Conservation (phyloP, 768 basidiomycete species). For the Hortiboletus campestris region DNA sequence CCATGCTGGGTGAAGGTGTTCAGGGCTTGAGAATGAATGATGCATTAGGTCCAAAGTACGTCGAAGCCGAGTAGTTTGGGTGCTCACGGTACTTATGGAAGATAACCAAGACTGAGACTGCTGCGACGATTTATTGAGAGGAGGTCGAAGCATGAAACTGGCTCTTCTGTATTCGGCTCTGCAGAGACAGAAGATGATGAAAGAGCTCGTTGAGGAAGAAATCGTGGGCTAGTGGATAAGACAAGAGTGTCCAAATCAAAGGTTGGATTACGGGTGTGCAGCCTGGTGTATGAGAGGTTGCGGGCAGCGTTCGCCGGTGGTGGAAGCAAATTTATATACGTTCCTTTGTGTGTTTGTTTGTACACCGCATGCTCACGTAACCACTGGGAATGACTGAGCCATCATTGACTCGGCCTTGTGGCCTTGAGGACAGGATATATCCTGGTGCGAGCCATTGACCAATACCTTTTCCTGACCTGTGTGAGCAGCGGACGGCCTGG, state of each 20-base stretch:
- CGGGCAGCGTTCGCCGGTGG: neutral
- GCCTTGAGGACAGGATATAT: slow-evolving; percentile 45
- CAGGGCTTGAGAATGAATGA: slow-evolving; percentile 46
- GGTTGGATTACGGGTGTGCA: slow-evolving; percentile 3
- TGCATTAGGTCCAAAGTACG: neutral
- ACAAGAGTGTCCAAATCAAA: neutral
- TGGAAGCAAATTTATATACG: slow-evolving; percentile 26
- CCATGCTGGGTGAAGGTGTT: slow-evolving; percentile 72
- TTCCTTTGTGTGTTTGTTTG: slow-evolving; percentile 23
- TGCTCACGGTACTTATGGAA: slow-evolving; percentile 52
- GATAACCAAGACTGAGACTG: slow-evolving; percentile 55
- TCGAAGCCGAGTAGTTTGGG: neutral
- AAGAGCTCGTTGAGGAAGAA: slow-evolving; percentile 22
- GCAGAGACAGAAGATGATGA: slow-evolving; percentile 32
- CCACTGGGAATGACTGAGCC: too few relatives aligned
- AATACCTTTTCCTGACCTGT: neutral
- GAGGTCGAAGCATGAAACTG: slow-evolving; percentile 88
- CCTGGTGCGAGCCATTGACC: slow-evolving; percentile 38
- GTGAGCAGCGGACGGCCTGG: slow-evolving; percentile 42
- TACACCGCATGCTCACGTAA: slow-evolving; percentile 6
- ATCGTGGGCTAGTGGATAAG: slow-evolving; percentile 24
- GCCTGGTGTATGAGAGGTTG: neutral
- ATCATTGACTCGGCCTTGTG: too few relatives aligned
- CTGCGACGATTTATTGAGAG: slow-evolving; percentile 68
- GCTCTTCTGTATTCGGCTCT: slow-evolving; percentile 34